These are phyloP conservation scores for Austroboletus rostrupii DNA, from an alignment of 1,284 basidiomycete genomes.

Conservation along the genomic window DNA sequence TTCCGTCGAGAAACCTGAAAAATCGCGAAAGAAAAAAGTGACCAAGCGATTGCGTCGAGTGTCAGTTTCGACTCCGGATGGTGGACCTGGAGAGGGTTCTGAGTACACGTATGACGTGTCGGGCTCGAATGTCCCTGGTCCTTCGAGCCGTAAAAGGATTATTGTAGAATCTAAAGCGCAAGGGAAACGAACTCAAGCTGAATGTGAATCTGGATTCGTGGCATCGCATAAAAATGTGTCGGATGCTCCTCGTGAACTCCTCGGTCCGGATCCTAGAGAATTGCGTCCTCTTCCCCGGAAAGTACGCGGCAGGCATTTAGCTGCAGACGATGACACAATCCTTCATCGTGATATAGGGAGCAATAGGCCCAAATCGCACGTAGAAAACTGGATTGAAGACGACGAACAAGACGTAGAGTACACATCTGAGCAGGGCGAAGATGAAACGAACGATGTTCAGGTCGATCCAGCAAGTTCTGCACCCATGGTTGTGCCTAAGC, in stretches of 20 bases:
- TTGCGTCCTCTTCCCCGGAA: constrained; percentile 24
- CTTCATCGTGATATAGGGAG: not conserved
- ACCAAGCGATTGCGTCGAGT: constrained; percentile 14
- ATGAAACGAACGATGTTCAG: constrained; percentile 8
- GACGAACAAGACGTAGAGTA: constrained; percentile 20
- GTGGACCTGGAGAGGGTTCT: not conserved
- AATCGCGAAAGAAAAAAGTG: not conserved
- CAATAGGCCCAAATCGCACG: constrained; percentile 1
- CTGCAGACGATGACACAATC: not conserved
- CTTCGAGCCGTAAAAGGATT: not conserved
- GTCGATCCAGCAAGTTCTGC: not conserved
- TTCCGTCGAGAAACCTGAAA: not conserved
- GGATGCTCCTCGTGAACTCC: constrained; percentile 6
- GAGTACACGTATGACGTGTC: not conserved
- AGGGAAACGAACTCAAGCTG: constrained; percentile 21
- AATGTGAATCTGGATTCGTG: constrained; percentile 13
- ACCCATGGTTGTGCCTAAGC: constrained; percentile 21
- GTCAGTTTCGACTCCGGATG: constrained; percentile 2
- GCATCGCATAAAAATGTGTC: not conserved
- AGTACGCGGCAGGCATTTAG: not conserved
- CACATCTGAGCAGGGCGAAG: constrained; percentile 9
- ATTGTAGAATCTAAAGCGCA: not conserved
- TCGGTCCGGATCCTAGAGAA: constrained; percentile 20
- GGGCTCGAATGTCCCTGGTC: not conserved
- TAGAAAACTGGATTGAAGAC: constrained; percentile 25